Base-by-base conservation (phyloP, 148 eudicot species). In the Chenopodium berlandieri region DNA sequence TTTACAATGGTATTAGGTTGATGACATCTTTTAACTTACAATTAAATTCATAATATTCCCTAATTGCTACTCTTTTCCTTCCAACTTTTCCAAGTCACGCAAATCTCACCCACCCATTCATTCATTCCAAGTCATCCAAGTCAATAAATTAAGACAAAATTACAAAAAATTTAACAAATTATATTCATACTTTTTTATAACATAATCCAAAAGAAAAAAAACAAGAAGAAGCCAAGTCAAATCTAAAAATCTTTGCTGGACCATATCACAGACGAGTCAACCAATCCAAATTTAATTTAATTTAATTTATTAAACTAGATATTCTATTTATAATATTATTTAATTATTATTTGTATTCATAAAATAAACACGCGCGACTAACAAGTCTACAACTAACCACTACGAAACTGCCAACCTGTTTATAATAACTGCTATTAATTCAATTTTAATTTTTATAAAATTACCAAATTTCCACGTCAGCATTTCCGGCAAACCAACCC, bases 401-500 rank as follows among this genome's bases (percentile, higher is more conserved):
- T 25, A 13, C 7, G 66, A n/a, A 23, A 9, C 7, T 47, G 47
- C 56, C 75, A 22, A 73, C 13, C 16, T 6, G 34, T 66, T 34
- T 7, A 20, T 37, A 73, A 46, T 47, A 44, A 73, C 30, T 63
- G 16, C 71, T 64, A 60, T 34, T 14, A 34, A 58, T 58, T 58
- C 10, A 16, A 31, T 48, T 50, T 58, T 19, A 52, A 17, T 17
- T 16, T 31, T 1, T 9, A 32, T 12, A 8, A 56, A 30, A 13
- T 31, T 17, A 12, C 32, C 19, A 67, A 66, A 76, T 22, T 14
- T 47, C 71, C 71, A 44, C 58, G 40, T 69, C 22, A 79, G 66
- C 22, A 70, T 79, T 80, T 82, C 86, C 82, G 83, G 79, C 78
- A 83, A 76, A 60, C 11, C 58, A 68, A 44, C 27, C 30, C 70